These are phyloP conservation scores for Macrolepiota dolichaula DNA, from an alignment of 768 basidiomycete species.

Conservation along the genomic window DNA sequence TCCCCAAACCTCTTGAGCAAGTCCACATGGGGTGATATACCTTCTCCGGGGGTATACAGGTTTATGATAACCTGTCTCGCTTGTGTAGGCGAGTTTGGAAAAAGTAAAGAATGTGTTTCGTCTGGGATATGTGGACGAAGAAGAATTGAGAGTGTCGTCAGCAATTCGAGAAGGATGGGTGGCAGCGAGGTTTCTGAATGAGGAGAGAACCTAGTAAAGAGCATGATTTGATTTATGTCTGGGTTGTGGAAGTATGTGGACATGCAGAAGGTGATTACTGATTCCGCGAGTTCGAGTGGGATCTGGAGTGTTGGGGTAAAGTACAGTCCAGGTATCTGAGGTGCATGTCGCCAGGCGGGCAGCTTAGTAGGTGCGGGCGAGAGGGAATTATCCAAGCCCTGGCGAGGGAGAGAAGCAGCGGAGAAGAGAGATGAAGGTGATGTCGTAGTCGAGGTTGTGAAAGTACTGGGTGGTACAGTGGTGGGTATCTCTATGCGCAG, in stretches of 20 bases:
- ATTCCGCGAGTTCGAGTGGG: conserved; percentile 47
- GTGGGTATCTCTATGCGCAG: conserved; percentile 15
- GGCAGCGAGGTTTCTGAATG: conserved; percentile 39
- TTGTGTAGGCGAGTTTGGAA: conserved; percentile 41
- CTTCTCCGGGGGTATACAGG: conserved; percentile 84
- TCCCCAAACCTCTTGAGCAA: conserved; percentile 81
- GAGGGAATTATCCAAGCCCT: not conserved
- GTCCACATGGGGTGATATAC: conserved; percentile 88
- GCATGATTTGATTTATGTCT: conserved; percentile 78
- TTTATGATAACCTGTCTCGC: conserved; percentile 90
- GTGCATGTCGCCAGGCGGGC: conserved; percentile 24
- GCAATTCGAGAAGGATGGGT: conserved; percentile 47
- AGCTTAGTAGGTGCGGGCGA: not conserved
- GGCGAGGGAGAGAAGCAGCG: conserved; percentile 9
- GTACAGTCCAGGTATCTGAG: conserved; percentile 65
- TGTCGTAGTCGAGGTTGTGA: not conserved
- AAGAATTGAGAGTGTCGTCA: conserved; percentile 44
- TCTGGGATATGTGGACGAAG: conserved; percentile 49
- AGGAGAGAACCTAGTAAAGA: conserved; percentile 57
- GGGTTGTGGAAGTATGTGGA: conserved; percentile 49
- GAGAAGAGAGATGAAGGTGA: conserved; percentile 14
- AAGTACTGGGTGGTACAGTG: not conserved
- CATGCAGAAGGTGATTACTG: conserved; percentile 49
- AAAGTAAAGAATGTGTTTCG: conserved; percentile 53
- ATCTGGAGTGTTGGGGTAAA: conserved; percentile 51